phyloP scores from a whole-genome alignment of 164 flowering plant genomes.

The Protea cynaroides region DNA sequence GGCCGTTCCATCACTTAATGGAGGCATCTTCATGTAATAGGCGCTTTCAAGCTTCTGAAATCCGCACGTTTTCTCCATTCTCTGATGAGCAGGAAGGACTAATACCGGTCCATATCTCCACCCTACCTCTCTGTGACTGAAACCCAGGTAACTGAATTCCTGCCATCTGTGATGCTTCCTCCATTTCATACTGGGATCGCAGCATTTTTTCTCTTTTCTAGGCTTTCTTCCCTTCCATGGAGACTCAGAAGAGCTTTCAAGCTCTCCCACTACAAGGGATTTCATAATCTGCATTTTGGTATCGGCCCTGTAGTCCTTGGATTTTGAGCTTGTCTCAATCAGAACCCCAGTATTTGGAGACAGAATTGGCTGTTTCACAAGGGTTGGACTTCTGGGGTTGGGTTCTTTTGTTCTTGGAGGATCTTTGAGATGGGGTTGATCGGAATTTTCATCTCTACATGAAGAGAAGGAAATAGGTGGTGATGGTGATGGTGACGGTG shows the following conservation, averaged over 20 bases:
- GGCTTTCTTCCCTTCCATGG: too few species aligned
- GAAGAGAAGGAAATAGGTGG: neutral
- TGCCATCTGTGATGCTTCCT: conserved; percentile 12
- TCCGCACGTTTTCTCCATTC: conserved; percentile 9
- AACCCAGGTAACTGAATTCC: conserved; percentile 18
- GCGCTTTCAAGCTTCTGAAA: conserved; percentile 9
- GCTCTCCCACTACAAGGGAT: neutral
- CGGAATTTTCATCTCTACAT: neutral
- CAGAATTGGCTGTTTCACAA: conserved; percentile 7
- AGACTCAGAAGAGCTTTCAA: too few species aligned
- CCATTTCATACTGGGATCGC: neutral
- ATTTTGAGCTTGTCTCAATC: conserved; percentile 8
- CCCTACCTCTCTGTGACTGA: conserved; percentile 10
- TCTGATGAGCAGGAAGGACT: conserved; percentile 9
- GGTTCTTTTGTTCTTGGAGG: conserved; percentile 8
- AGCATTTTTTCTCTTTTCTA: conserved; percentile 11
- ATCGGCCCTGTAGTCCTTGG: conserved; percentile 8
- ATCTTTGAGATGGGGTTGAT: conserved; percentile 8
- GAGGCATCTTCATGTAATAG: conserved; percentile 19
- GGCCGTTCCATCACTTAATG: conserved; percentile 33
- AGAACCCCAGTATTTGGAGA: neutral
- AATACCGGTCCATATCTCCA: neutral
- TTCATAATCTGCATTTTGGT: conserved; percentile 1
- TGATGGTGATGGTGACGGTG: neutral
- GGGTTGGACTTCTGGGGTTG: conserved; percentile 7